These are phyloP conservation scores for Fusarium avenaceum DNA, from an alignment of 2,329 filamentous ascomycete genomes.

Conservation along the genomic window DNA sequence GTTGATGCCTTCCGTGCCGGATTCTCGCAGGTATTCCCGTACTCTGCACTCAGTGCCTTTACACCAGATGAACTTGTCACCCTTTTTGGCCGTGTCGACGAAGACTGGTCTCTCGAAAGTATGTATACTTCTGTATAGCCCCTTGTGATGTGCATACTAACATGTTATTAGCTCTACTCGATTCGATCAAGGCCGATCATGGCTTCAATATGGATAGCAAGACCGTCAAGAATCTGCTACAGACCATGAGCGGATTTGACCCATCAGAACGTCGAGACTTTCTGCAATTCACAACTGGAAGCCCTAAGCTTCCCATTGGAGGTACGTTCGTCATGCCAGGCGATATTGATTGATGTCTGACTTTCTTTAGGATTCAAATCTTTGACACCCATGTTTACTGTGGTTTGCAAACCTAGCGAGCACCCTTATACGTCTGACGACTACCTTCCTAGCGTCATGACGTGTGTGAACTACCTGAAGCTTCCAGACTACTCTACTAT, in stretches of 20 bases:
- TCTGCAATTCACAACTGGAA: constrained; percentile 97
- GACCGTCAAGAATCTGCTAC: constrained; percentile 91
- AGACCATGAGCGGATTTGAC: constrained; percentile 91
- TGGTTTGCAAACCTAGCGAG: constrained; percentile 98
- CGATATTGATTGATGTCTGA: constrained; percentile 17
- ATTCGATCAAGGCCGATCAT: constrained; percentile 98
- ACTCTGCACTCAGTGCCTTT: constrained; percentile 90
- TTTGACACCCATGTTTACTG: constrained; percentile 97
- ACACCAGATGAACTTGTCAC: constrained; percentile 95
- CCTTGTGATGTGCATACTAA: neutral
- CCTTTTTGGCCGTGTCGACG: constrained; percentile 91
- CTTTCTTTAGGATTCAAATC: constrained; percentile 84
- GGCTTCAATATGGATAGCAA: constrained; percentile 99
- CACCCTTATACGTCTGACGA: constrained; percentile 94
- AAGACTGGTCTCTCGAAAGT: constrained; percentile 99
- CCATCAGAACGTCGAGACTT: constrained; percentile 86
- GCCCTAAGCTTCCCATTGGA: constrained; percentile 97
- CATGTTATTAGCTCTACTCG: constrained; percentile 80
- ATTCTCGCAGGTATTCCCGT: constrained; percentile 97
- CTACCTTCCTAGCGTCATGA: constrained; percentile 99
- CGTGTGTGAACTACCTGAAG: constrained; percentile 99
- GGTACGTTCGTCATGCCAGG: constrained; percentile 69
- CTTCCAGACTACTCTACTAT: constrained; percentile 91
- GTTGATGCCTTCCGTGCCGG: constrained; percentile 91
- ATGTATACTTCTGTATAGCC: constrained; percentile 58